Percentiles rank a stretch among this genome's conserved stretches.
These are phyloP conservation scores for Colletotrichum acutatum DNA, from an alignment of 2,329 filamentous ascomycete species.

Conservation along the genomic window DNA sequence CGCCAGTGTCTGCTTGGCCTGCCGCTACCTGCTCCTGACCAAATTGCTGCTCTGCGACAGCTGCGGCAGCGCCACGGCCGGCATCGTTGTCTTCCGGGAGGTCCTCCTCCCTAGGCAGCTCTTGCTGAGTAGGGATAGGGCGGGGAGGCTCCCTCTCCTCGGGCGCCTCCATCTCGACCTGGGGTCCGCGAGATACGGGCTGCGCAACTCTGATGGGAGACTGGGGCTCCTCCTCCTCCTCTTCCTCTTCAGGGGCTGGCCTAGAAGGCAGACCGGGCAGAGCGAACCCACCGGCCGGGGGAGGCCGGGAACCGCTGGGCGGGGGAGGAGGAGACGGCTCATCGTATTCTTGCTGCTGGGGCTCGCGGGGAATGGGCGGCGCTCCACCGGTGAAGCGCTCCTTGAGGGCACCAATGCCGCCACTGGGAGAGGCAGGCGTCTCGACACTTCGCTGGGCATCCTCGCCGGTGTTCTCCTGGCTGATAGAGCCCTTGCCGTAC, in stretches of 20 bases:
- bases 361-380: constrained; percentile 64
- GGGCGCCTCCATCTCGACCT: constrained; percentile 62
- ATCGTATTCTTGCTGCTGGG: constrained; percentile 46
- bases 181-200: constrained; percentile 77
- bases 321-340: constrained; percentile 62
- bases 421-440: constrained; percentile 65
- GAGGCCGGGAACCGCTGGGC: constrained; percentile 70
- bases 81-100: constrained; percentile 69
- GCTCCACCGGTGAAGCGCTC: constrained; percentile 83
- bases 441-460: constrained; percentile 54
- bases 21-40: constrained; percentile 50
- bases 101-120: constrained; percentile 72
- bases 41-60: constrained; percentile 61
- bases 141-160: constrained; percentile 63
- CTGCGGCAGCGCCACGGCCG: constrained; percentile 68
- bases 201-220: constrained; percentile 89
- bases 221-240: constrained; percentile 67
- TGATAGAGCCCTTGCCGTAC: constrained; percentile 70
- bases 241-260: constrained; percentile 65
- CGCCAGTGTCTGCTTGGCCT: constrained; percentile 53
- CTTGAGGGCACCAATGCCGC: constrained; percentile 78
- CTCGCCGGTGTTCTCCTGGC: constrained; percentile 73
- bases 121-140: constrained; percentile 70
- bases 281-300: constrained; percentile 80
- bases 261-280: constrained; percentile 80